A percentile compares a stretch with the other conserved stretches of the same genome.
Evolutionary conservation across 1,139 yeast genomes (phyloP).

Genomic region (Kluyveromyces sp.): DNA sequence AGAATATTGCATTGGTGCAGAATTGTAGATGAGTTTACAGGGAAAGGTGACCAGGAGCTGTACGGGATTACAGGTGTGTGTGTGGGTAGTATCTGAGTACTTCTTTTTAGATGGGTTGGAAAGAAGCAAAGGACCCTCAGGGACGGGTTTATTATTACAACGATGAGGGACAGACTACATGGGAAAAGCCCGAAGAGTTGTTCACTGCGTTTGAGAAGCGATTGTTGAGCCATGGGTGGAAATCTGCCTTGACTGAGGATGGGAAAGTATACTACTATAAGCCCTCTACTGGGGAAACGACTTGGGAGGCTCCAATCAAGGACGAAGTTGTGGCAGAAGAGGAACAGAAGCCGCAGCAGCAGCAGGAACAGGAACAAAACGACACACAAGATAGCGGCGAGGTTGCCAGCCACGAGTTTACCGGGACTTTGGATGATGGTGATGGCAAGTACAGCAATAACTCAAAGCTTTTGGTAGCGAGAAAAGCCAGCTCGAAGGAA

Average conservation of each 20-base stretch:
- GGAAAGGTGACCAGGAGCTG: too few species aligned
- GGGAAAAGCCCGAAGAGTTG: slow-evolving; percentile 69
- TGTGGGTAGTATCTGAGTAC: too few species aligned
- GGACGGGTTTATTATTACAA: slow-evolving; percentile 67
- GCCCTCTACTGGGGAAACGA: slow-evolving; percentile 54
- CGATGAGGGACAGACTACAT: slow-evolving; percentile 60
- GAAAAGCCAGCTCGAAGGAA: slow-evolving; percentile 17
- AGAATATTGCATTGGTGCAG: too few species aligned
- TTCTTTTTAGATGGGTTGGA: slow-evolving; percentile 40
- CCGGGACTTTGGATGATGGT: slow-evolving; percentile 8
- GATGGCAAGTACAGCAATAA: slow-evolving; percentile 10
- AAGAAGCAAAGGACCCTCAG: slow-evolving; percentile 51
- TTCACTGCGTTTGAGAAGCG: slow-evolving; percentile 33
- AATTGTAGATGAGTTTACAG: too few species aligned
- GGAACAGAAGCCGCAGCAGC: not conserved
- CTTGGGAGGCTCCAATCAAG: slow-evolving; percentile 69
- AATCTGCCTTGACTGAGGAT: slow-evolving; percentile 54
- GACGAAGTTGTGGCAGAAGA: not conserved
- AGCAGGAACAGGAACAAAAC: slow-evolving; percentile 4
- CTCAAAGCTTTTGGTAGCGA: slow-evolving; percentile 15
- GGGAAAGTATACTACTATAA: slow-evolving; percentile 71
- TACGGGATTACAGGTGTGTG: too few species aligned
- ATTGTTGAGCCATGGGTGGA: slow-evolving; percentile 48
- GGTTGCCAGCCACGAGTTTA: slow-evolving; percentile 7
- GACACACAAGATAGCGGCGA: slow-evolving; percentile 7